phyloP scores from a whole-genome alignment of 2,329 filamentous ascomycete species.

The Aspergillus texensis region DNA sequence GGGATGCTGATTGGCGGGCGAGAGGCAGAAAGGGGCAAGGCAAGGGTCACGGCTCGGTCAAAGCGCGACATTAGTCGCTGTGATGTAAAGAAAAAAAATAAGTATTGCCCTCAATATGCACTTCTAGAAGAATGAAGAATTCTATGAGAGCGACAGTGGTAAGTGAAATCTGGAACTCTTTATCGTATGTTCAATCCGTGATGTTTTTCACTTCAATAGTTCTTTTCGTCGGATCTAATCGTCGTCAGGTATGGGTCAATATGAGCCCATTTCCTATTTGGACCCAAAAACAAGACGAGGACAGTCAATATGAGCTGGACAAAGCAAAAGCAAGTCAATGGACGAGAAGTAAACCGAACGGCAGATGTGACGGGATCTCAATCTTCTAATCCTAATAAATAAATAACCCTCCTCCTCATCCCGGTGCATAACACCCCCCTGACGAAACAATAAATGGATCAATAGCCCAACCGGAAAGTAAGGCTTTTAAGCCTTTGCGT shows the following conservation, averaged over 20 bases:
- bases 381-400: not conserved
- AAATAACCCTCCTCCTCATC: constrained; percentile 1
- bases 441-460: constrained; percentile 17
- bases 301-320: not conserved
- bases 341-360: not conserved
- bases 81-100: not conserved
- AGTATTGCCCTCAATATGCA: not conserved
- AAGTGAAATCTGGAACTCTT: not conserved
- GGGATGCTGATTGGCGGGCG: constrained; percentile 26
- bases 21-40: constrained; percentile 27
- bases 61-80: constrained; percentile 24
- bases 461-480: constrained; percentile 21
- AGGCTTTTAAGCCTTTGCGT: constrained; percentile 14
- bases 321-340: not conserved
- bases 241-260: not conserved
- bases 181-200: no score
- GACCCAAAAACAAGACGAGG: not conserved
- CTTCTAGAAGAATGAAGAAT: not conserved
- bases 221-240: not conserved
- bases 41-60: constrained; percentile 22
- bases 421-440: not conserved
- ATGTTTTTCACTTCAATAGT: not conserved
- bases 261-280: not conserved
- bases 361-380: not conserved
- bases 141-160: not conserved